phyloP scores from a whole-genome alignment of 768 basidiomycete genomes.

The Mycena albidolilacea region DNA sequence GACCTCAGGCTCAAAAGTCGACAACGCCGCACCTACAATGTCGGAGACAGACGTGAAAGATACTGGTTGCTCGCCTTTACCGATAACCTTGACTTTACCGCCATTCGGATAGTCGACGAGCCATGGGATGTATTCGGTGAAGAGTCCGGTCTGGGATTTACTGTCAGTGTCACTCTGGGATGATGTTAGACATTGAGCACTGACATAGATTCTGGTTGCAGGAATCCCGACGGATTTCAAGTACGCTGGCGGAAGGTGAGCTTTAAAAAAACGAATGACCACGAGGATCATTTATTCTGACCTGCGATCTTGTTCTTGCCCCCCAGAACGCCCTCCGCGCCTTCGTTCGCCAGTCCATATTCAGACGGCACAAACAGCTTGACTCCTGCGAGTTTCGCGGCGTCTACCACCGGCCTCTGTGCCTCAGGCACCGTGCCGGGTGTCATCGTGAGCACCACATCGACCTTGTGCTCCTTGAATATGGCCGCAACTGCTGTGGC shows the following conservation, averaged over 20 bases:
- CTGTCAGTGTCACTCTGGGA: not conserved
- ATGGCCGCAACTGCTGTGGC: constrained; percentile 43
- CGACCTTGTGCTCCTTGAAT: constrained; percentile 49
- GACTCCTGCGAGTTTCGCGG: constrained; percentile 53
- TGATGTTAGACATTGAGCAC: constrained; percentile 14
- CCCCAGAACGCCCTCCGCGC: constrained; percentile 43
- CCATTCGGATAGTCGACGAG: constrained; percentile 44
- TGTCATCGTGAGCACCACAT: constrained; percentile 53
- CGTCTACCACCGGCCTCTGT: constrained; percentile 49
- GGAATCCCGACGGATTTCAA: constrained; percentile 50
- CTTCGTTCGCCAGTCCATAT: constrained; percentile 51
- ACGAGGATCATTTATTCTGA: constrained; percentile 21
- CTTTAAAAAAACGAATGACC: not conserved
- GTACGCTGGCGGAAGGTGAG: constrained; percentile 42
- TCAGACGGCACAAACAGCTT: constrained; percentile 57
- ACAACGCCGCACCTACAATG: constrained; percentile 38
- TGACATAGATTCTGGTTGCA: constrained; percentile 48
- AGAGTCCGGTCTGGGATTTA: constrained; percentile 47
- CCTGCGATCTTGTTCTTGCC: constrained; percentile 49
- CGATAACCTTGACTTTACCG: constrained; percentile 49
- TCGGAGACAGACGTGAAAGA: constrained; percentile 52
- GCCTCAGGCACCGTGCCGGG: constrained; percentile 42
- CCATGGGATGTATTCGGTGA: constrained; percentile 49
- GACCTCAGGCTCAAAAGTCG: no score
- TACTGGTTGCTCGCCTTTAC: constrained; percentile 47